Conservation (phyloP, 371 early-diverging fungal species). For the Mucor sp. region DNA sequence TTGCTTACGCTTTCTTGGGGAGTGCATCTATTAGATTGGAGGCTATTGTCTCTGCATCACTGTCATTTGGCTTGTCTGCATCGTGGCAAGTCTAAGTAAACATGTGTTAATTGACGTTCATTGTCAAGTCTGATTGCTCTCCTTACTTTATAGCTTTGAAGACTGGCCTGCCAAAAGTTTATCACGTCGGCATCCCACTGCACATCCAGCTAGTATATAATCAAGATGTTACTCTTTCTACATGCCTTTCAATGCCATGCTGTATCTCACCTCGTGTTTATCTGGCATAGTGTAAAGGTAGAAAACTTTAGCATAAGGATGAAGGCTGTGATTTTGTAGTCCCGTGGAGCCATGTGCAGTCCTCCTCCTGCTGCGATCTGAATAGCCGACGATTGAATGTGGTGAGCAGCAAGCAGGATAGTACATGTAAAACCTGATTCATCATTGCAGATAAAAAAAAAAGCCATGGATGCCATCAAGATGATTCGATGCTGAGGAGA, state of each 20-base stretch:
- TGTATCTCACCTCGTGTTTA: background rate
- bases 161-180: slow-evolving; percentile 19
- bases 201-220: background rate
- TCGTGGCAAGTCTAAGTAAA: slow-evolving; percentile 8
- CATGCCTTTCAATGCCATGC: too few species aligned
- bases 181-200: slow-evolving; percentile 20
- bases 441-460: background rate
- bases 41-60: background rate
- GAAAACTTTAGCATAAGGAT: background rate
- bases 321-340: background rate
- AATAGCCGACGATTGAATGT: background rate
- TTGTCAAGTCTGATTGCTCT: background rate
- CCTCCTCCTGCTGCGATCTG: background rate
- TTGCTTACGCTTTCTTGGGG: background rate
- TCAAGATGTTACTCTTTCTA: background rate
- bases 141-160: slow-evolving; percentile 23
- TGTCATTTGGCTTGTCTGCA: background rate
- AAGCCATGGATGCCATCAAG: background rate
- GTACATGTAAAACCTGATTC: background rate
- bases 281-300: background rate
- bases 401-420: background rate
- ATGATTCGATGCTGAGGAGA: background rate
- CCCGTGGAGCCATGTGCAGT: background rate
- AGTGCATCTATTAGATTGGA: background rate
- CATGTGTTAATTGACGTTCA: background rate